Evolutionary conservation across 805 yeast species (phyloP).

Genomic region (Candida anglica): DNA sequence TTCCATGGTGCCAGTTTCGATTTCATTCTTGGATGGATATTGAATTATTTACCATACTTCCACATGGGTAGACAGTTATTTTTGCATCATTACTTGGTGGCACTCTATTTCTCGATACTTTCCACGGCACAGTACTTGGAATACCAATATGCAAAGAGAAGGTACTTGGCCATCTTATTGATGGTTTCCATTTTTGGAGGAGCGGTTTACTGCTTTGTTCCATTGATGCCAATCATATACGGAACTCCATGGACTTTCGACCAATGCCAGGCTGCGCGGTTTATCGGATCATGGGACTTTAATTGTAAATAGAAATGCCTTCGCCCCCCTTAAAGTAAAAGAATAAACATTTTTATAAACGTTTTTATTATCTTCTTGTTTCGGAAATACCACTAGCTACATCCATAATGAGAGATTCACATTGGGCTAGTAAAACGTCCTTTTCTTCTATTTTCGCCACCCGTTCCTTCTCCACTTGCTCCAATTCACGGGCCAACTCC

Average conservation of each 20-base stretch:
- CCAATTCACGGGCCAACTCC: conserved; percentile 57
- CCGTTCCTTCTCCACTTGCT: conserved; percentile 56
- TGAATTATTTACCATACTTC: conserved; percentile 58
- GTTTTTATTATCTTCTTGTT: conserved; percentile 19
- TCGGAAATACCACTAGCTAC: conserved; percentile 54
- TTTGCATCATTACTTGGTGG: conserved; percentile 46
- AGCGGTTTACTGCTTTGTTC: conserved; percentile 20
- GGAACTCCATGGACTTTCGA: conserved; percentile 44
- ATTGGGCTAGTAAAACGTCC: conserved; percentile 55
- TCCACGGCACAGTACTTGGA: conserved; percentile 43
- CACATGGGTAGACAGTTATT: conserved; percentile 34
- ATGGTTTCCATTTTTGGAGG: conserved; percentile 14
- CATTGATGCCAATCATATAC: conserved; percentile 41
- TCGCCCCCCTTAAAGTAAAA: too few relatives aligned
- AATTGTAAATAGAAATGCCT: too few relatives aligned
- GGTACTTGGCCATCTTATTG: conserved; percentile 19
- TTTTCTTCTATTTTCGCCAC: conserved; percentile 56
- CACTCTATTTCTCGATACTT: conserved; percentile 47
- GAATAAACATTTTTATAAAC: too few relatives aligned
- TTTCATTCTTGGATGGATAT: conserved; percentile 51
- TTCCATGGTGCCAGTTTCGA: conserved; percentile 26
- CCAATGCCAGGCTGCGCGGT: conserved; percentile 31
- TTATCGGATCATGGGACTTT: conserved; percentile 41
- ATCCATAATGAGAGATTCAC: conserved; percentile 61
- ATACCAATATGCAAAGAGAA: conserved; percentile 26